Evolutionary conservation across 768 basidiomycete species (phyloP).

Genomic region (Lentinula boryana): DNA sequence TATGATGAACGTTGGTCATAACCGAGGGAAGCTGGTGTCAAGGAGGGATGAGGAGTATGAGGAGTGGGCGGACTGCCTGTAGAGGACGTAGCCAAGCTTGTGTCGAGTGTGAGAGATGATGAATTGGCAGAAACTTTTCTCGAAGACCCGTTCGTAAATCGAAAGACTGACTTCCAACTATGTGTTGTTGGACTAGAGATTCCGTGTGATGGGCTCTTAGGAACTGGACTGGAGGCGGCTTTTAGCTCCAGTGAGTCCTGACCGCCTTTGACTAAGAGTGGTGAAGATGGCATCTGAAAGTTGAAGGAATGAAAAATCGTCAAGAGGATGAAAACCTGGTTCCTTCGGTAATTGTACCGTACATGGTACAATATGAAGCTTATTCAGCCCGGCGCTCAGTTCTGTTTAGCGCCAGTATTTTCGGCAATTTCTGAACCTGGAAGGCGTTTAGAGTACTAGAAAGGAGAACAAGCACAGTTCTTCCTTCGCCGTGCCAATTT

Average conservation of each 20-base stretch:
- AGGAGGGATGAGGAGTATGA: slow-evolving; percentile 39
- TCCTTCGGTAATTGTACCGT: not conserved
- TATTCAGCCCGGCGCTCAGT: not conserved
- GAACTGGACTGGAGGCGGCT: not conserved
- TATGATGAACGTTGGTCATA: slow-evolving; percentile 69
- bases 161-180: slow-evolving; percentile 72
- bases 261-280: not conserved
- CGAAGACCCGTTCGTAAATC: slow-evolving; percentile 52
- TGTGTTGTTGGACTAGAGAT: not conserved
- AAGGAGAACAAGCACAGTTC: no score
- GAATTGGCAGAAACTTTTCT: slow-evolving; percentile 45
- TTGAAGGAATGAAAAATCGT: not conserved
- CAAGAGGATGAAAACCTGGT: not conserved
- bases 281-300: not conserved
- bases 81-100: slow-evolving; percentile 28
- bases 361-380: not conserved
- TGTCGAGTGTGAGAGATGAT: slow-evolving; percentile 47
- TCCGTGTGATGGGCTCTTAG: not conserved
- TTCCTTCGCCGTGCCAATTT: no score
- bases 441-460: no score
- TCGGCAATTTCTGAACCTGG: no score
- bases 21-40: slow-evolving; percentile 48
- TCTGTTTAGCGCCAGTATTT: not conserved
- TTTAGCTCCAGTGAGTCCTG: not conserved
- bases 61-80: slow-evolving; percentile 32